Evolutionary conservation across 768 basidiomycete species (phyloP), one percentile per base, ranked within the genome.

Genomic region (Daedaleopsis nitida): DNA sequence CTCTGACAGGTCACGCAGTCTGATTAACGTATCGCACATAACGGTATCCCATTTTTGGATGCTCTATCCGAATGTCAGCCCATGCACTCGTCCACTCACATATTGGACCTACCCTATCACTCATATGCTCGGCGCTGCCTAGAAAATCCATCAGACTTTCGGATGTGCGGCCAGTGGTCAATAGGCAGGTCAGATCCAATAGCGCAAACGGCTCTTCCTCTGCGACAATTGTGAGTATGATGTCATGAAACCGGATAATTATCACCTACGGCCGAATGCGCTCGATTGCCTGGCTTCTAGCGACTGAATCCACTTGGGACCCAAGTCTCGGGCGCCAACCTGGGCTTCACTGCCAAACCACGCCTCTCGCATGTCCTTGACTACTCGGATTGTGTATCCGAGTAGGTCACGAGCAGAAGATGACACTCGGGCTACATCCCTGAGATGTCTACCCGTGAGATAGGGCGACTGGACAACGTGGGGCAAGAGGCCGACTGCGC

Each of bases 11-110:
- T 94, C 89, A 55, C 91, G 88, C 58, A 93, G 75, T 70, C 86
- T 90, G 35, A 81, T 77, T 53, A 94, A 73, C 16, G 89, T 84
- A 62, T 92, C 89, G 11, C 79, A 78, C 65, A 92, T 82, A 5
- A 85, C 85, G 1, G 83, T 78, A 70, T 94, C 91, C 92, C 92
- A 94, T 71, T 91, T 92, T 70, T 87, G 86, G 58, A 94, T 79
- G 50, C 86, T 85, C 92, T 94, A 59, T 47, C 7, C n/a, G 48
- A 32, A 27, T 47, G n/a, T 48, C n/a, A 48, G 57, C 38, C 49
- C 32, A 16, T 23, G 16, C 17, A n/a, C n/a, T 45, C 4, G 35
- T 63, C 63, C 23, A 51, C 16, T 24, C 14, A 63, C 48, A 44
- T 32, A 7, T 45, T 47, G 58, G 42, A 71, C 76, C 66, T 75